These are phyloP conservation scores for Penicillium sp. DNA, from an alignment of 2,329 filamentous ascomycete genomes.

Conservation along the genomic window DNA sequence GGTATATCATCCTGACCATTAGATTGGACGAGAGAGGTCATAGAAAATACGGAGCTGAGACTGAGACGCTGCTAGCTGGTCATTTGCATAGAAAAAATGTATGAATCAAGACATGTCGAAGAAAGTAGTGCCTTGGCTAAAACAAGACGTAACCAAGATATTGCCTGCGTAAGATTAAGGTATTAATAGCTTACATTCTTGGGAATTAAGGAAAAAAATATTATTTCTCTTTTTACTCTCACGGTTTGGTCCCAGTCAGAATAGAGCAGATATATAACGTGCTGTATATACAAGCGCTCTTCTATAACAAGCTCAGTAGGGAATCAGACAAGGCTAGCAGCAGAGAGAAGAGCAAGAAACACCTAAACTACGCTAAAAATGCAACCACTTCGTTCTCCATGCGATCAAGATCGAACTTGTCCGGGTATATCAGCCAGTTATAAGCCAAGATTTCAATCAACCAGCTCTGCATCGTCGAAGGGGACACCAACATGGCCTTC, in stretches of 20 bases:
- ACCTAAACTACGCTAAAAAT: neutral
- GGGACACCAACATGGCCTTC: neutral
- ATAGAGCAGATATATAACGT: no score
- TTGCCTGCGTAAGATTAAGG: neutral
- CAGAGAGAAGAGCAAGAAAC: neutral
- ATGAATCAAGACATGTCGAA: no score
- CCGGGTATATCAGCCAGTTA: neutral
- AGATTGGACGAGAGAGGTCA: no score
- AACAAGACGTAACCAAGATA: neutral
- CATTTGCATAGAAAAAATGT: no score
- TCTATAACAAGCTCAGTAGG: no score
- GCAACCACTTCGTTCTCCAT: neutral
- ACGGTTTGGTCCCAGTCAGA: no score
- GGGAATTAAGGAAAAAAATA: no score
- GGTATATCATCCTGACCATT: no score
- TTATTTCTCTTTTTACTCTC: no score
- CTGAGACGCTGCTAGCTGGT: no score
- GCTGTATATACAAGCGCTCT: no score
- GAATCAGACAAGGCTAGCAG: neutral
- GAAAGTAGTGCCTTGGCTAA: neutral
- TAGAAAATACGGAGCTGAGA: no score
- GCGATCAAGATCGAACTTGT: neutral
- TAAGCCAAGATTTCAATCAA: neutral
- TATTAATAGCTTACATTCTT: neutral
- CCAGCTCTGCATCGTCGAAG: neutral